Evolutionary conservation across 1,284 basidiomycete species (phyloP).

Genomic region (Xerocomus amazonicus): DNA sequence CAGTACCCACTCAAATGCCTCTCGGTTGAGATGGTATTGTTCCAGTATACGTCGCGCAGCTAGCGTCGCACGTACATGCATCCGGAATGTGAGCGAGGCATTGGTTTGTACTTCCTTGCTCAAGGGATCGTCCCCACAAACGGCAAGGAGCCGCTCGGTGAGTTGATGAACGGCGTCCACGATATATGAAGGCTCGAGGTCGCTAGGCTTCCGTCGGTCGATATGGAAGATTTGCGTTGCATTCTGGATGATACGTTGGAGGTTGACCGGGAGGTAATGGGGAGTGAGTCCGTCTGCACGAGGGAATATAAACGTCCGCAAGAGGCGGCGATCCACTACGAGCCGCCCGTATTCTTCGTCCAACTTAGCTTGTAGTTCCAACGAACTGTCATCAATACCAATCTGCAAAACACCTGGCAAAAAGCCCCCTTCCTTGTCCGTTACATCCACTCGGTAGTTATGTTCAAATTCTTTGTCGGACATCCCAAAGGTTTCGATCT

Average conservation of each 20-base stretch:
- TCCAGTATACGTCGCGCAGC: constrained; percentile 83
- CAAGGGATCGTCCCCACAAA: constrained; percentile 81
- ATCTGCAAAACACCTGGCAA: constrained; percentile 81
- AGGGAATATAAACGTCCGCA: constrained; percentile 86
- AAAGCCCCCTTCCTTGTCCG: constrained; percentile 76
- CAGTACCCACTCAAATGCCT: constrained; percentile 97
- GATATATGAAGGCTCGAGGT: constrained; percentile 87
- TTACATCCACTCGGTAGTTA: constrained; percentile 91
- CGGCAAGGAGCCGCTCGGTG: constrained; percentile 71
- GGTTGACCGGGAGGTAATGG: constrained; percentile 89
- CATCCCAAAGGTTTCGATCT: constrained; percentile 84
- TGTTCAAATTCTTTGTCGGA: constrained; percentile 85
- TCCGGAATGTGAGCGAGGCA: constrained; percentile 89
- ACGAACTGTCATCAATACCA: constrained; percentile 89
- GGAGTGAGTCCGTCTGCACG: constrained; percentile 69
- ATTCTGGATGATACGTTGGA: constrained; percentile 93
- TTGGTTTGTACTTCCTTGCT: constrained; percentile 81
- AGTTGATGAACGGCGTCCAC: constrained; percentile 77
- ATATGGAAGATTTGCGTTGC: constrained; percentile 98
- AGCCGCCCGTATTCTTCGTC: constrained; percentile 88
- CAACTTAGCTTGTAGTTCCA: constrained; percentile 85
- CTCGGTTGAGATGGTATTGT: constrained; percentile 79
- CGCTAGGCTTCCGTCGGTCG: constrained; percentile 88
- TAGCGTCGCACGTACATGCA: constrained; percentile 88
- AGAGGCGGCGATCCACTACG: constrained; percentile 66